These are phyloP conservation scores for Linum tenue DNA, from an alignment of 345 rosid genomes.

Conservation along the genomic window DNA sequence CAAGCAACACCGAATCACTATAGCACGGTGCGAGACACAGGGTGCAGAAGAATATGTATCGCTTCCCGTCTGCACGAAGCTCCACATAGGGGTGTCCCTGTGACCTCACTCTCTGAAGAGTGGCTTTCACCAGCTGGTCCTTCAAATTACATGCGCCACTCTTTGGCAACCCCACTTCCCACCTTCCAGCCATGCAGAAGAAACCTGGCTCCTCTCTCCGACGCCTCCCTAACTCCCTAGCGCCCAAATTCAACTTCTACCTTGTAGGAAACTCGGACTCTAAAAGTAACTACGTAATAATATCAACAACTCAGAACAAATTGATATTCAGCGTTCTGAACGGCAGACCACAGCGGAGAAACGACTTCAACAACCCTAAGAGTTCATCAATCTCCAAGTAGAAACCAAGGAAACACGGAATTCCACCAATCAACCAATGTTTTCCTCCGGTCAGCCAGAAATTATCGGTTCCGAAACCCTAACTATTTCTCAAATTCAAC, in stretches of 20 bases:
- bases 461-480: background rate
- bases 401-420: constrained; percentile 6
- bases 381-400: constrained; percentile 14
- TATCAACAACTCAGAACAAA: too few relatives aligned
- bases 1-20: constrained; percentile 59
- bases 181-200: constrained; percentile 46
- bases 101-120: constrained; percentile 46
- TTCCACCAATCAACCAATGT: constrained; percentile 6
- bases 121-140: constrained; percentile 62
- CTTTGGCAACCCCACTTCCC: constrained; percentile 46
- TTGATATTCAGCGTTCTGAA: background rate
- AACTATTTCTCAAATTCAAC: too few relatives aligned
- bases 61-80: constrained; percentile 70
- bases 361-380: background rate
- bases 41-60: constrained; percentile 71
- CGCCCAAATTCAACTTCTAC: background rate
- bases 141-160: constrained; percentile 35
- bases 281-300: too few relatives aligned
- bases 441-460: too few relatives aligned
- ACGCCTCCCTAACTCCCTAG: background rate
- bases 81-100: constrained; percentile 76
- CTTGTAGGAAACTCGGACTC: background rate
- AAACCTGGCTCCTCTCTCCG: constrained; percentile 13
- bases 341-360: constrained; percentile 13
- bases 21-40: constrained; percentile 82